Conservation (phyloP, 1,284 basidiomycete genomes). For the Ceratobasidium sp. region DNA sequence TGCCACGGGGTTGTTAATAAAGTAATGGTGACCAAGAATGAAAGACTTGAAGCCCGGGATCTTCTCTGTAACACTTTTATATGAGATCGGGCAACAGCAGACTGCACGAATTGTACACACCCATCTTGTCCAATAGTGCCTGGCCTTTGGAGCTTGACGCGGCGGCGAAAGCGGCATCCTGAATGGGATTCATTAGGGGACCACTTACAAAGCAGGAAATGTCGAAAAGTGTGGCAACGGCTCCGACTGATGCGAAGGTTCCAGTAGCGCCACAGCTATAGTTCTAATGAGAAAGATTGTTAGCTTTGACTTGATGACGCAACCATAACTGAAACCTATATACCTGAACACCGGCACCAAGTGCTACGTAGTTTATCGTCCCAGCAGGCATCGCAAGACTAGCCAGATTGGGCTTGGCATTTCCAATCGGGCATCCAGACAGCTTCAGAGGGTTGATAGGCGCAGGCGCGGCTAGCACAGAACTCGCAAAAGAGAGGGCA, state of each 20-base stretch:
- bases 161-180: conserved; percentile 12
- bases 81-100: neutral
- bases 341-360: conserved; percentile 35
- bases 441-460: neutral
- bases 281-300: too few relatives aligned
- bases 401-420: conserved; percentile 9
- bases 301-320: too few relatives aligned
- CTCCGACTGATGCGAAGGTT: conserved; percentile 22
- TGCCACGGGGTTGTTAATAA: conserved; percentile 27
- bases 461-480: neutral
- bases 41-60: too few relatives aligned
- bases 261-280: conserved; percentile 36
- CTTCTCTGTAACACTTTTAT: neutral
- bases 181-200: conserved; percentile 1
- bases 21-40: conserved; percentile 34
- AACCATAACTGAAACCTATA: too few relatives aligned
- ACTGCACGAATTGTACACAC: neutral
- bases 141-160: conserved; percentile 2
- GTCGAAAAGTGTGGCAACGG: conserved; percentile 38
- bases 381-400: neutral
- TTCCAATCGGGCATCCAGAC: neutral
- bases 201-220: conserved; percentile 12
- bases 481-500: neutral
- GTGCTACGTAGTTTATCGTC: neutral
- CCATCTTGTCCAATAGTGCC: conserved; percentile 24